Base-by-base conservation (phyloP, 2,329 filamentous ascomycete species). In the Cytospora leucostoma region DNA sequence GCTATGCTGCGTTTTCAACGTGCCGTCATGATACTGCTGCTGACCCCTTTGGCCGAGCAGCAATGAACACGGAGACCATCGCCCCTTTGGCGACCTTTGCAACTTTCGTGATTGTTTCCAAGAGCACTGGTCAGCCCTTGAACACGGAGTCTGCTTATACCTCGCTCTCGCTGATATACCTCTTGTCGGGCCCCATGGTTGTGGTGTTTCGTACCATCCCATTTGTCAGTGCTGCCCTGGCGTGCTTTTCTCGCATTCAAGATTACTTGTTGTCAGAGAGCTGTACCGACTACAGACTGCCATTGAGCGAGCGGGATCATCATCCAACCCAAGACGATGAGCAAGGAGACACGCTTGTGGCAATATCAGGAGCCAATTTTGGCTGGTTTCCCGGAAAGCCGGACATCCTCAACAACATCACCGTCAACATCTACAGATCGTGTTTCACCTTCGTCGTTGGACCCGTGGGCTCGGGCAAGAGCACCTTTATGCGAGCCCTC, bases 241-340 rank as follows among this genome's bases (percentile, higher is more conserved):
- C 67, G 6, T 72, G 69, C 8, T 70, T 71, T 40, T 65, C 68
- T 53, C 65, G 70, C 33, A 71, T 72, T 13, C 70, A 72, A 55
- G 65, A 68, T 32, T 70, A 70, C 52, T 55, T 72, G 38, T 67
- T 68, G 34, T 52, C 54, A n/a, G 59, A 61, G 19, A 51, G 52
- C 38, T 44, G 56, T 15, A 59, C 47, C 11, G 59, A 64, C 33
- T 61, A 57, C 13, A 53, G 59, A 37, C 27, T 56, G 10, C 52
- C 59, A 17, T 34, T 61, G 59, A 61, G 38, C 59, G 35, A 53
- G 33, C 57, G 34, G 7, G 6, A 21, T 37, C 53, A 38, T 40
- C 12, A 38, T 40, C 15, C 34, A 56, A 56, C 6, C 53, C 53
- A 21, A 21, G 15, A 56, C 15, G 10, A 59, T 34, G 57, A 35